A percentile compares a stretch with the other conserved stretches of the same genome.
Evolutionary conservation across 768 basidiomycete species (phyloP).

Genomic region (Gymnopilus junonius): DNA sequence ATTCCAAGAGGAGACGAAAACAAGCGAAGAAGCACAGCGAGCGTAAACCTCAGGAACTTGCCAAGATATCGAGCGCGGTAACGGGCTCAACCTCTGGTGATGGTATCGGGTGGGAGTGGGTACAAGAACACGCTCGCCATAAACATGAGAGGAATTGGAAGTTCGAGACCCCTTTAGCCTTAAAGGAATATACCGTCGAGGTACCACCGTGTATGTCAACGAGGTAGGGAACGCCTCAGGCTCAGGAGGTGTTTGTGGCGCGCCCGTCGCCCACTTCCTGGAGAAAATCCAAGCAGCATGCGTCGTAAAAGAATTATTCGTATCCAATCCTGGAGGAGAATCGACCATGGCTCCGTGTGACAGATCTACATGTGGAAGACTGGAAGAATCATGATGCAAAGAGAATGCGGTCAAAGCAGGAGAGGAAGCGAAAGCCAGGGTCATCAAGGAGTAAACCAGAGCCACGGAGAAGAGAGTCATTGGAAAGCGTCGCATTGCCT

Average conservation of each 20-base stretch:
- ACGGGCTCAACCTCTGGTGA: not conserved
- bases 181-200: not conserved
- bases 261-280: not conserved
- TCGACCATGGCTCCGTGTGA: not conserved
- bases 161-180: slow-evolving; percentile 1
- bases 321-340: not conserved
- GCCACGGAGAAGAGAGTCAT: not conserved
- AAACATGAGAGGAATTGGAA: not conserved
- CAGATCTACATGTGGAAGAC: not conserved
- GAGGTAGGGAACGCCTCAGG: not conserved
- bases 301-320: not conserved
- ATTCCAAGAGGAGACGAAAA: not conserved
- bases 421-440: not conserved
- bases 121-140: not conserved
- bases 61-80: not conserved
- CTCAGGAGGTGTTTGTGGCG: not conserved
- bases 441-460: not conserved
- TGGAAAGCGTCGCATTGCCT: not conserved
- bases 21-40: not conserved
- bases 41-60: not conserved
- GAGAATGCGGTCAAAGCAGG: not conserved
- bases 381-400: not conserved
- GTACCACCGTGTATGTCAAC: not conserved
- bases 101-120: not conserved
- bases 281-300: not conserved